These are phyloP conservation scores for Dactylellina parvicollis DNA, from an alignment of 2,329 filamentous ascomycete species.

Conservation along the genomic window DNA sequence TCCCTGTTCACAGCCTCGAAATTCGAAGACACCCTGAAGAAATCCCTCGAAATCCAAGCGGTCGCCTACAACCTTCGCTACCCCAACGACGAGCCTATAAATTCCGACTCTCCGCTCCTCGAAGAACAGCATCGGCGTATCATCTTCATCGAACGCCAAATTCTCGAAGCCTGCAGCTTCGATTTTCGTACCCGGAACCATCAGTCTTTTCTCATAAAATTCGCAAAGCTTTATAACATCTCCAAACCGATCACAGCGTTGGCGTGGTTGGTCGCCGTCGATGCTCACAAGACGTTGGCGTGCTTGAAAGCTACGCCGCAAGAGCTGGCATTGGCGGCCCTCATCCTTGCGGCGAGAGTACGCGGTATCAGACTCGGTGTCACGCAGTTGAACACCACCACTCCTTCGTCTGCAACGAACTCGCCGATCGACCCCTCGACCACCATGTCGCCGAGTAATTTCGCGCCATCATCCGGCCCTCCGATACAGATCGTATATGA, in stretches of 20 bases:
- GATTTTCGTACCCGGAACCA: slow-evolving; percentile 92
- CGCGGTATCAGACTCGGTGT: slow-evolving; percentile 67
- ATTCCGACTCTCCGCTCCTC: slow-evolving; percentile 76
- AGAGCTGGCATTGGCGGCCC: slow-evolving; percentile 82
- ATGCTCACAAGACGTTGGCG: slow-evolving; percentile 91
- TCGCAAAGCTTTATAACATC: slow-evolving; percentile 71
- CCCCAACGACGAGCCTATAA: slow-evolving; percentile 61
- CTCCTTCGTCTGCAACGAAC: slow-evolving; percentile 65
- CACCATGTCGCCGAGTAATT: slow-evolving; percentile 20
- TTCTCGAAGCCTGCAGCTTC: slow-evolving; percentile 91
- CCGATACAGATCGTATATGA: slow-evolving; percentile 28
- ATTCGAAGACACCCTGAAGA: slow-evolving; percentile 97
- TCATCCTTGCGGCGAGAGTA: slow-evolving; percentile 81
- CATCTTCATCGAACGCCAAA: slow-evolving; percentile 88
- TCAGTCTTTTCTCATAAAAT: slow-evolving; percentile 83
- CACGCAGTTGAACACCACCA: slow-evolving; percentile 62
- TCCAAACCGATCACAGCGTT: slow-evolving; percentile 71
- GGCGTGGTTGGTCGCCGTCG: slow-evolving; percentile 84
- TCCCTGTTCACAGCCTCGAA: slow-evolving; percentile 94
- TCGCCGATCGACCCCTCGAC: slow-evolving; percentile 58
- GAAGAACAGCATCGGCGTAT: slow-evolving; percentile 81
- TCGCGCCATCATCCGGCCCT: slow-evolving; percentile 5
- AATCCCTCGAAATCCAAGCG: slow-evolving; percentile 90
- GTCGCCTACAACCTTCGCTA: slow-evolving; percentile 83
- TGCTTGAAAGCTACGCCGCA: slow-evolving; percentile 88